Evolutionary conservation across 768 basidiomycete species (phyloP), one percentile per base, ranked within the genome.

Genomic region (Agaricus blazei): DNA sequence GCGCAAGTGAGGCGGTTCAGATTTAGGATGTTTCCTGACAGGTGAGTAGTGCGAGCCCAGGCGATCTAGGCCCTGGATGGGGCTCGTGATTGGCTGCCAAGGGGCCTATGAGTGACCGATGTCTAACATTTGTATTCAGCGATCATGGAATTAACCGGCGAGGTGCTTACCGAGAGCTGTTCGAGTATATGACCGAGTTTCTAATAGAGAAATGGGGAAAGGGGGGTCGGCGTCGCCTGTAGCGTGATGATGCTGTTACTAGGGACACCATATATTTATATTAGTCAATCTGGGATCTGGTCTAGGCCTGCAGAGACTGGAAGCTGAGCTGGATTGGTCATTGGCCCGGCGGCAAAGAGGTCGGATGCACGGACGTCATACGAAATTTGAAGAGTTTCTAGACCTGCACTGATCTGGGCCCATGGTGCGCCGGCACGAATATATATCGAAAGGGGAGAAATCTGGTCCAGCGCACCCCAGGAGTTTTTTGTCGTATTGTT

Each of bases 21-120:
- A 64, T 97, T 98, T 72, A 82, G 95, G 65, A 92, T 98, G 90
- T 99, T 98, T 71, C 93, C 93, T 24, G 97, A 99, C 71, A 93
- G 91, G 88, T 91, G 56, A 64, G 81, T 64, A 45, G 36, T 40
- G 43, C 9, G 44, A 7, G 15, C 28, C 27, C 28, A 29, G 27
- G 14, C 49, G 45, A 9, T 38, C 52, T 15, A 40, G 52, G 28
- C 36, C 26, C 9, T 24, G 27, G 14, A n/a, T 3, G 37, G 31
- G 51, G 26, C 41, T 42, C 31, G 56, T 62, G 49, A 56, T 54
- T 59, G 46, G 43, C 48, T 50, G 41, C 38, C 24, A 4, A n/a
- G 9, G 41, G 36, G 27, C 12, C 28, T 9, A 48, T 47, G 42
- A 34, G 36, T 44, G 12, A 9, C 24, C 37, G 3, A n/a, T 26